Base-by-base conservation (phyloP, 139 green algal species). In the Ostreobium quekettii region DNA sequence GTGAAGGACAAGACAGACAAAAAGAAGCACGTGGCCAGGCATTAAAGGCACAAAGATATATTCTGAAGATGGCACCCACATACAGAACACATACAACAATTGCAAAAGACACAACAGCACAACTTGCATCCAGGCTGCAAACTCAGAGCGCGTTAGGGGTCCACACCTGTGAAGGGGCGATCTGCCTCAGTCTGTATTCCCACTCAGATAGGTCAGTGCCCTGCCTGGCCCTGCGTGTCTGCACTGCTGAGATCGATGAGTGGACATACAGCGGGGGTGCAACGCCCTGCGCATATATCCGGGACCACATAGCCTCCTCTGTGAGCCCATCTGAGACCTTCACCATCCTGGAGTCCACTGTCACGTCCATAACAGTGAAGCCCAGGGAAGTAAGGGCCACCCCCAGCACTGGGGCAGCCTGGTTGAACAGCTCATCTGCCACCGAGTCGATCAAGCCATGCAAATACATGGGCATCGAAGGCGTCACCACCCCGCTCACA, bases 321-420 rank as follows among this genome's bases (percentile, higher is more conserved):
- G 78, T 95, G 15, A 95, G 70, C 3, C 76, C 78, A 62, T 89
- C 71, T 1, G 71, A 78, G 19, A 90, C 67, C 0, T 32, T 39
- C 5, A 81, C 75, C 0, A 46, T 74, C 5, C 47, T 32, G 59
- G 58, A 82, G 46, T n/a, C n/a, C n/a, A n/a, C n/a, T n/a, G n/a
- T n/a, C n/a, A n/a, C n/a, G 8, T 86, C 76, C 28, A n/a, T n/a
- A n/a, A n/a, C n/a, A n/a, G n/a, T n/a, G n/a, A n/a, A n/a, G n/a
- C n/a, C n/a, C n/a, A n/a, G n/a, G n/a, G n/a, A n/a, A n/a, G n/a
- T n/a, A n/a, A n/a, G n/a, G n/a, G n/a, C n/a, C n/a, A n/a, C n/a
- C n/a, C n/a, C n/a, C n/a, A n/a, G n/a, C n/a, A n/a, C n/a, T n/a
- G n/a, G n/a, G n/a, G n/a, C n/a, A n/a, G 64, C 35, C n/a, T 36